A percentile compares a stretch with the other conserved stretches of the same genome.
These are phyloP conservation scores for Cyclocybe aegerita DNA, from an alignment of 768 basidiomycete genomes.

Conservation along the genomic window DNA sequence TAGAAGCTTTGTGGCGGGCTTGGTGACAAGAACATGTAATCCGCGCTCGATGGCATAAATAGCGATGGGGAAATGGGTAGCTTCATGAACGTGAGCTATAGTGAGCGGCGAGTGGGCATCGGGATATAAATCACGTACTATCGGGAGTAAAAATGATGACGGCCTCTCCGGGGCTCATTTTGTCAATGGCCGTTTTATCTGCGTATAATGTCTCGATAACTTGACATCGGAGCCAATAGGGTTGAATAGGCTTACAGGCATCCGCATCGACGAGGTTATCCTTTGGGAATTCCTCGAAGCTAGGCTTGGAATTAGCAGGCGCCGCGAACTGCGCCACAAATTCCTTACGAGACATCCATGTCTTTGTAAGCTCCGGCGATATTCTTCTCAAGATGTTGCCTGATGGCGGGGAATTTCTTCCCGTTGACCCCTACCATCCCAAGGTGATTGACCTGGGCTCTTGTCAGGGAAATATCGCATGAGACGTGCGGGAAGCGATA, in stretches of 20 bases:
- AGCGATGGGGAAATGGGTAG: slow-evolving; percentile 83
- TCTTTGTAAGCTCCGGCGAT: slow-evolving; percentile 84
- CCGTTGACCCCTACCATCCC: slow-evolving; percentile 91
- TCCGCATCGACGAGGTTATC: slow-evolving; percentile 67
- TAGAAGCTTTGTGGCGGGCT: slow-evolving; percentile 87
- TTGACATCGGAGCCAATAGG: not conserved
- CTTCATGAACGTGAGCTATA: slow-evolving; percentile 31
- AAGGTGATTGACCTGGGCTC: slow-evolving; percentile 59
- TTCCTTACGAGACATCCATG: slow-evolving; percentile 75
- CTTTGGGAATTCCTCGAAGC: slow-evolving; percentile 81
- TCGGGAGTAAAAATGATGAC: slow-evolving; percentile 94
- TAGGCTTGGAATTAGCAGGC: slow-evolving; percentile 22
- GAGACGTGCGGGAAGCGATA: not conserved
- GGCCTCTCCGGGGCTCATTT: slow-evolving; percentile 79
- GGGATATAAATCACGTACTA: slow-evolving; percentile 42
- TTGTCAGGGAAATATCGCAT: slow-evolving; percentile 15
- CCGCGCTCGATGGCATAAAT: slow-evolving; percentile 83
- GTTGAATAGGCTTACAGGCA: slow-evolving; percentile 60
- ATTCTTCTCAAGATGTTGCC: slow-evolving; percentile 77
- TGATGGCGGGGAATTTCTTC: slow-evolving; percentile 83
- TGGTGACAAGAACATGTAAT: slow-evolving; percentile 89
- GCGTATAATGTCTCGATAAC: slow-evolving; percentile 2
- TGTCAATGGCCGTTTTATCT: slow-evolving; percentile 84
- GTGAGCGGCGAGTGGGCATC: not conserved
- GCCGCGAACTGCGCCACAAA: not conserved